These are phyloP conservation scores for Botrytis sinoallii DNA, from an alignment of 2,329 filamentous ascomycete species.

Conservation along the genomic window DNA sequence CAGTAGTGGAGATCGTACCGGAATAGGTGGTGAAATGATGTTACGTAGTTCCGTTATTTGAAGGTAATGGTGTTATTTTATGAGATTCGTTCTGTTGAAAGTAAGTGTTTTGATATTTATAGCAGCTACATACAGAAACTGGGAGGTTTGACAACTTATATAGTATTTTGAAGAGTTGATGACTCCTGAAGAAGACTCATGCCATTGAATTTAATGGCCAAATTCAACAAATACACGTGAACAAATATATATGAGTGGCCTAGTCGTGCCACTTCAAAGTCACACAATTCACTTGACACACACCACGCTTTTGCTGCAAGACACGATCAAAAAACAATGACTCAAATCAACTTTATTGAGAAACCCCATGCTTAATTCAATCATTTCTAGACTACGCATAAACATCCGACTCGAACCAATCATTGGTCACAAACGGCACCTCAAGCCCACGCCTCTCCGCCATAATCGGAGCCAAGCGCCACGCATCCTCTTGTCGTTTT, in stretches of 20 bases:
- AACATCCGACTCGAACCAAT: background rate
- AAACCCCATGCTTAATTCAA: background rate
- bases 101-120: background rate
- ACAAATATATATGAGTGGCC: background rate
- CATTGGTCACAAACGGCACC: background rate
- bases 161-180: background rate
- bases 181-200: background rate
- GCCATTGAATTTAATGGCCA: background rate
- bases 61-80: background rate
- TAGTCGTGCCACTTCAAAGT: background rate
- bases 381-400: background rate
- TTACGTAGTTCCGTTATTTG: background rate
- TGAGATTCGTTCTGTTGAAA: background rate
- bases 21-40: fast-evolving
- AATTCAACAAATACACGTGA: background rate
- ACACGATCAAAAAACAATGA: background rate
- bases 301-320: background rate
- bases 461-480: background rate
- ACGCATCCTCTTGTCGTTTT: background rate
- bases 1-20: background rate
- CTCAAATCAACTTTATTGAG: background rate
- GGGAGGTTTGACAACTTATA: background rate
- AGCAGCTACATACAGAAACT: background rate
- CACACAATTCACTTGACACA: background rate
- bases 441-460: background rate